Evolutionary conservation across 495 filamentous ascomycete species (phyloP).

Genomic region (Trichodelitschia bisporula): DNA sequence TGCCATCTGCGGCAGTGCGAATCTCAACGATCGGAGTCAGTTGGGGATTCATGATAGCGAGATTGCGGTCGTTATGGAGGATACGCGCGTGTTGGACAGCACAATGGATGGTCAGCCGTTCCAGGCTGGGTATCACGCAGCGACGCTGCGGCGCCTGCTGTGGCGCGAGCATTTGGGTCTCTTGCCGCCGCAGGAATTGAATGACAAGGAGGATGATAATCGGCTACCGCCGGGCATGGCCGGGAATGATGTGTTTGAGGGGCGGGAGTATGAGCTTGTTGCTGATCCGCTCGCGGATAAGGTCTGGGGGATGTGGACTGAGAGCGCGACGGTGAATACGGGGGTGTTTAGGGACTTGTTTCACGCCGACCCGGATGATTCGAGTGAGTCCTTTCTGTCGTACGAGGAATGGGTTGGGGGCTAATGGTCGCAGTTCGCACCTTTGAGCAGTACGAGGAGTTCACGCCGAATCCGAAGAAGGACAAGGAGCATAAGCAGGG

Average conservation of each 20-base stretch:
- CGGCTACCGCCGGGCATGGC: constrained; percentile 56
- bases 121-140: constrained; percentile 48
- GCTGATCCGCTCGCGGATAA: constrained; percentile 56
- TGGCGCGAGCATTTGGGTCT: constrained; percentile 90
- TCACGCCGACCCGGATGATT: constrained; percentile 77
- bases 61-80: constrained; percentile 79
- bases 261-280: constrained; percentile 49
- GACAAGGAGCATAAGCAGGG: constrained; percentile 46
- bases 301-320: constrained; percentile 70
- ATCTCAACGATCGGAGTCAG: constrained; percentile 83
- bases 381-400: constrained; percentile 50
- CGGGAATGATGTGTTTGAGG: constrained; percentile 39
- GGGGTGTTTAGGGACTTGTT: constrained; percentile 70
- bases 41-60: constrained; percentile 78
- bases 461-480: constrained; percentile 25
- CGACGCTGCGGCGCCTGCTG: constrained; percentile 58
- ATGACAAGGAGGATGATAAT: constrained; percentile 49
- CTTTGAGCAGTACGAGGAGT: not conserved
- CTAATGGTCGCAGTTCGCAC: not conserved
- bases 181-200: constrained; percentile 44
- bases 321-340: constrained; percentile 53
- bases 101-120: constrained; percentile 59
- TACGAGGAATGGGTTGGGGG: constrained; percentile 39
- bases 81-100: constrained; percentile 44
- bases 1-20: constrained; percentile 65